Base-by-base conservation (phyloP, 208 protist species). In the Herpetomonas tarakana region DNA sequence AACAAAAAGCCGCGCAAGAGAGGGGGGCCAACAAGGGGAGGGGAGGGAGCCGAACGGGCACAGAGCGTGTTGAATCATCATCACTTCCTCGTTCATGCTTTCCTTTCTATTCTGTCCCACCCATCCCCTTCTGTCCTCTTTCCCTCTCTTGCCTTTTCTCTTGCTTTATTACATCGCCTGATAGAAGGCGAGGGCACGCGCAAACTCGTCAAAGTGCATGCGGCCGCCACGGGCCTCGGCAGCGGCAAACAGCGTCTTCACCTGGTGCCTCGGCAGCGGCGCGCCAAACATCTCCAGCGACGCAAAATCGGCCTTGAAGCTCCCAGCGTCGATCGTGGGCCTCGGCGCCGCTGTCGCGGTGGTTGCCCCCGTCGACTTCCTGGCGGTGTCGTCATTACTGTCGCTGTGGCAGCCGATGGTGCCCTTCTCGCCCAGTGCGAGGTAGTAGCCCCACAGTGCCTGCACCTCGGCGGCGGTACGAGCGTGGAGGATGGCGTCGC, bases 391-490 rank as follows among this genome's bases (percentile, higher is more conserved):
- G 11, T 26, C 29, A 12, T 26, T 9, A 18, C 55, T 38, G 4
- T 31, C 63, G 0, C 24, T 41, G 12, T 6, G 47, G 9, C 58
- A 62, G 16, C 21, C 25, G 4, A 18, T 22, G 39, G 9, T 18
- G 3, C 11, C 44, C 12, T 52, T 6, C 41, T 25, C 7, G 4
- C 29, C n/a, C 39, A 31, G 4, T 19, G 47, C 35, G 52, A 52
- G 22, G 65, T 91, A 91, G 57, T 88, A 72, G 24, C 58, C 38
- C 81, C 84, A 91, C 31, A 91, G 52, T n/a, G 47, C 66, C 38
- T 64, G 44, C 46, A 76, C 70, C 27, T 83, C 78, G 0, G 66
- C 62, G 25, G 68, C 56, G 0, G 59, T 71, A 29, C 61, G 58
- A 0, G 64, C 75, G 54, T 78, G 45, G 30, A 86, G 52, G 44